Base-by-base conservation (phyloP, 2,329 filamentous ascomycete species). In the Ophiostoma quercus region DNA sequence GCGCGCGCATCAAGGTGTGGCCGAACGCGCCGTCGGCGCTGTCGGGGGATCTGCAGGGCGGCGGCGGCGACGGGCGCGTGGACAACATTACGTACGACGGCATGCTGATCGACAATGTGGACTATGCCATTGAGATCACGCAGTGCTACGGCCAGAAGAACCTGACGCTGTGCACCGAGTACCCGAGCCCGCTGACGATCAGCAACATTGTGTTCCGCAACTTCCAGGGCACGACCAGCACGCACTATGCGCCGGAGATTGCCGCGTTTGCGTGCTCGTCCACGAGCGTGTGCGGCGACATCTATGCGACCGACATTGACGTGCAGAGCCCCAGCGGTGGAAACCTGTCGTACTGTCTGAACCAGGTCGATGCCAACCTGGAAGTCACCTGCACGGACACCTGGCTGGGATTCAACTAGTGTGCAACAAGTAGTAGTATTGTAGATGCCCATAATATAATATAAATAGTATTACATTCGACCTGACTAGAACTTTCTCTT, bases 1-100 rank as follows among this genome's bases (percentile, higher is more conserved):
- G 85, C 63, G 87, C 86, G 0, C 84, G 87, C 70, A 88, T 89
- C 79, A 89, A 89, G 78, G 86, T 88, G 73, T 90, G 77, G 73
- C 76, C 77, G 39, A 73, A 76, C 68, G 62, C 71, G 34, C 70
- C 74, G 9, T 74, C 75, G 16, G 72, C 70, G 3, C 32, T 76
- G 65, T 75, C 83, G 1, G 82, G 80, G 37, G 83, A 86, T 67
- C 80, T 87, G 0, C 83, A 86, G 75, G 85, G 84, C 4, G 87
- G 86, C 63, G 87, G 87, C 32, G 87, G 87, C 51, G 78, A 77
- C 5, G 87, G 87, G n/a, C 79, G 79, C 41, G 86, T 90, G 67
- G 80, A 81, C 71, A 89, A 89, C 77, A 80, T 89, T 71, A 88
- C 86, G 1, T 89, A 85, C 76, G 83, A 87, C 71, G 82, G 81